These are phyloP conservation scores for Rachicladosporium sp. DNA, from an alignment of 2,329 filamentous ascomycete genomes.

Conservation along the genomic window DNA sequence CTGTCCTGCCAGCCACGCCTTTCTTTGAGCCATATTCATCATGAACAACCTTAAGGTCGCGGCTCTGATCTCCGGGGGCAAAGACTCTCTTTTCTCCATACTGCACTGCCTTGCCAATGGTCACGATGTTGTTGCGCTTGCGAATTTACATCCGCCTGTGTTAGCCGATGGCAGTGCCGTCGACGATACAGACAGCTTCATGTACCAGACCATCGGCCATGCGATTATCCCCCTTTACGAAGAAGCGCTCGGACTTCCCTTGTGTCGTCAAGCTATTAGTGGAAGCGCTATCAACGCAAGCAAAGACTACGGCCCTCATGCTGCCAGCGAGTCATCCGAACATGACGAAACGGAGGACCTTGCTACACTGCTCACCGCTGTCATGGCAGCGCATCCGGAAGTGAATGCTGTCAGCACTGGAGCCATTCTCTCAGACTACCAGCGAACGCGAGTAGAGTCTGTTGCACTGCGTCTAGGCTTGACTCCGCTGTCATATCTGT, in stretches of 20 bases:
- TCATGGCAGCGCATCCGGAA: conserved; percentile 59
- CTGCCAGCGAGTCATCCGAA: conserved; percentile 15
- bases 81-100: conserved; percentile 90
- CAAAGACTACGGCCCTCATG: conserved; percentile 50
- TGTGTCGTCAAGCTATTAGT: conserved; percentile 67
- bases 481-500: conserved; percentile 72
- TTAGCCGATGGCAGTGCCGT: conserved; percentile 14
- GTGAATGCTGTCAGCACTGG: conserved; percentile 81
- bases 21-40: background rate
- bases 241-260: conserved; percentile 62
- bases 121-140: conserved; percentile 74
- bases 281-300: conserved; percentile 59
- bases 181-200: conserved; percentile 85
- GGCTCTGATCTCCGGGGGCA: conserved; percentile 86
- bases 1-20: no score
- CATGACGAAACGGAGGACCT: conserved; percentile 83
- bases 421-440: conserved; percentile 89
- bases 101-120: conserved; percentile 81
- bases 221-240: conserved; percentile 78
- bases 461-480: conserved; percentile 77
- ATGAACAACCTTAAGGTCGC: conserved; percentile 55
- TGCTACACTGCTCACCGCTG: conserved; percentile 55
- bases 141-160: conserved; percentile 62
- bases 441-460: conserved; percentile 89
- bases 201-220: conserved; percentile 98